phyloP scores from a whole-genome alignment of 192 early-diverging fungal species.

The Backusella tarrabulga region DNA sequence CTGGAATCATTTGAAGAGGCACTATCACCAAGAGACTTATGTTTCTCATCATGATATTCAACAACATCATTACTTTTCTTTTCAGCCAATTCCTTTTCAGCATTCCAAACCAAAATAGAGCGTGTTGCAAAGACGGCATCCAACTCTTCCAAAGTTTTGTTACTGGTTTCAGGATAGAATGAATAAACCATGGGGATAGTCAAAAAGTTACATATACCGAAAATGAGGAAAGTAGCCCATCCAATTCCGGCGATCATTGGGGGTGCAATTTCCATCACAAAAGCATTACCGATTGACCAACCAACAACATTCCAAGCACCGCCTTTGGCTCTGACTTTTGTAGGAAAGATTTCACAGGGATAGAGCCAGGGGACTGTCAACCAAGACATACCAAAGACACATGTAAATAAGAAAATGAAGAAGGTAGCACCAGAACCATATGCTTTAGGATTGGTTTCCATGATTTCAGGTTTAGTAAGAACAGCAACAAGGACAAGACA shows the following conservation, averaged over 20 bases:
- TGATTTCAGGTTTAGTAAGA: slow-evolving; percentile 18
- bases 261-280: slow-evolving; percentile 54
- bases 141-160: slow-evolving; percentile 30
- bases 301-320: slow-evolving; percentile 53
- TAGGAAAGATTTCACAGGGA: slow-evolving; percentile 51
- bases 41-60: background rate
- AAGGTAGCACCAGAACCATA: slow-evolving; percentile 30
- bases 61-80: background rate
- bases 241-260: slow-evolving; percentile 31
- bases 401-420: slow-evolving; percentile 39
- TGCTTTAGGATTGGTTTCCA: slow-evolving; percentile 18
- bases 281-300: slow-evolving; percentile 49
- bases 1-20: background rate
- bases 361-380: slow-evolving; percentile 70
- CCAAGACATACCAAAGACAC: slow-evolving; percentile 60
- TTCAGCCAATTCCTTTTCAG: slow-evolving; percentile 25
- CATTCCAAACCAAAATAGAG: slow-evolving; percentile 25
- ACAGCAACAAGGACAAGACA: slow-evolving; percentile 20
- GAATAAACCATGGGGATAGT: slow-evolving; percentile 40
- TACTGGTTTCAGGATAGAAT: slow-evolving; percentile 47
- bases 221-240: slow-evolving; percentile 48
- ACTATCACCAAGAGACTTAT: background rate
- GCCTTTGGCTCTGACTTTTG: slow-evolving; percentile 61
- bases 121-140: slow-evolving; percentile 29
- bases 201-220: slow-evolving; percentile 41